A percentile compares a stretch with the other conserved stretches of the same genome.
These are phyloP conservation scores for Ogataea hybrid DNA, from an alignment of 1,139 yeast genomes.

Conservation along the genomic window DNA sequence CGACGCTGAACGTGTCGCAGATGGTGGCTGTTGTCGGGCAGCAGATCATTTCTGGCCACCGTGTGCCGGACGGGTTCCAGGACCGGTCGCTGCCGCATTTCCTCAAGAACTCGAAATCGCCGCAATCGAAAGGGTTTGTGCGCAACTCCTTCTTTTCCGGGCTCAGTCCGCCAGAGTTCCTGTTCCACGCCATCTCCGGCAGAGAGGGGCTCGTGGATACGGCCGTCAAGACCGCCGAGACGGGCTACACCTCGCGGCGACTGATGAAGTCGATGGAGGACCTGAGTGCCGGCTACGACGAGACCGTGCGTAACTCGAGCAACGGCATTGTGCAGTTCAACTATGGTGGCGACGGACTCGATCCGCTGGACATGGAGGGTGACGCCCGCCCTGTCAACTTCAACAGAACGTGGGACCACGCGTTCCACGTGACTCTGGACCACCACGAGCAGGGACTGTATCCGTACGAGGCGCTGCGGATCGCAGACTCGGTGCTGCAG, in stretches of 20 bases:
- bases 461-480: conserved; percentile 66
- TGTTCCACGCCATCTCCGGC: conserved; percentile 98
- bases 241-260: conserved; percentile 99
- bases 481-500: conserved; percentile 52
- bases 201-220: conserved; percentile 99
- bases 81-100: conserved; percentile 98
- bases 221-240: conserved; percentile 92
- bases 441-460: conserved; percentile 54
- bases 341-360: conserved; percentile 98
- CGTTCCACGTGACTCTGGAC: conserved; percentile 67
- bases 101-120: conserved; percentile 92
- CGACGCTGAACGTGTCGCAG: conserved; percentile 95
- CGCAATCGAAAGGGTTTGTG: conserved; percentile 97
- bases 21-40: conserved; percentile 99
- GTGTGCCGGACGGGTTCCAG: conserved; percentile 99
- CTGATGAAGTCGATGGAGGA: conserved; percentile 98
- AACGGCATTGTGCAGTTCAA: conserved; percentile 97
- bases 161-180: conserved; percentile 91
- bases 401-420: conserved; percentile 92
- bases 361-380: conserved; percentile 99
- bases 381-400: conserved; percentile 97
- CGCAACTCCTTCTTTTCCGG: conserved; percentile 95
- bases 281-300: conserved; percentile 88
- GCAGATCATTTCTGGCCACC: conserved; percentile 96
- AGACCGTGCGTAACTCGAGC: conserved; percentile 91